Evolutionary conservation across 371 early-diverging fungal genomes (phyloP).

Genomic region (Apophysomyces ossiformis): DNA sequence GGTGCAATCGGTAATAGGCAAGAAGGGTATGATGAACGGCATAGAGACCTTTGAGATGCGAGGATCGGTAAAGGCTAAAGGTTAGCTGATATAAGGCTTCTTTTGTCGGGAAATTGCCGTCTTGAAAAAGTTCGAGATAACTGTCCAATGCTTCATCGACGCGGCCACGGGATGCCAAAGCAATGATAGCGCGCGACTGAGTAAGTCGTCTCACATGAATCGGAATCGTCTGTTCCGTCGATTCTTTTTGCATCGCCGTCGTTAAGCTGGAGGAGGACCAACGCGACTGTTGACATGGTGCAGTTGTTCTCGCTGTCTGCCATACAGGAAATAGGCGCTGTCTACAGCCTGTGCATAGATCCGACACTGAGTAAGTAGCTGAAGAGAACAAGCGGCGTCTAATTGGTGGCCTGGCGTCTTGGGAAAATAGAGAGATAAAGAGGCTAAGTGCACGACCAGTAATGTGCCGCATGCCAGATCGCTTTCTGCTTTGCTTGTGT

Average conservation of each 20-base stretch:
- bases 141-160: constrained; percentile 7
- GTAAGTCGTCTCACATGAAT: background rate
- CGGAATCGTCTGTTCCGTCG: background rate
- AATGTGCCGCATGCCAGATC: constrained; percentile 7
- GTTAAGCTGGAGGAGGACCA: background rate
- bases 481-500: background rate
- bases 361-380: background rate
- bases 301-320: background rate
- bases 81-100: constrained; percentile 25
- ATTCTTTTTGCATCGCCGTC: background rate
- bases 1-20: constrained; percentile 7
- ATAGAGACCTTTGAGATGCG: constrained; percentile 22
- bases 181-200: background rate
- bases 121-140: constrained; percentile 13
- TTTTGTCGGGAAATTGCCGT: constrained; percentile 17
- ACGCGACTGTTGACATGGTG: background rate
- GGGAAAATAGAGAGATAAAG: background rate
- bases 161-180: background rate
- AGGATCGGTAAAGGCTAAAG: constrained; percentile 15
- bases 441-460: constrained; percentile 6
- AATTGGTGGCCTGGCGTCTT: background rate
- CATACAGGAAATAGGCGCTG: background rate
- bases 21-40: constrained; percentile 26
- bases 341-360: background rate
- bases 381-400: background rate